Evolutionary conservation across 2,329 filamentous ascomycete species (phyloP).

Genomic region (Tolypocladium pustulatum): DNA sequence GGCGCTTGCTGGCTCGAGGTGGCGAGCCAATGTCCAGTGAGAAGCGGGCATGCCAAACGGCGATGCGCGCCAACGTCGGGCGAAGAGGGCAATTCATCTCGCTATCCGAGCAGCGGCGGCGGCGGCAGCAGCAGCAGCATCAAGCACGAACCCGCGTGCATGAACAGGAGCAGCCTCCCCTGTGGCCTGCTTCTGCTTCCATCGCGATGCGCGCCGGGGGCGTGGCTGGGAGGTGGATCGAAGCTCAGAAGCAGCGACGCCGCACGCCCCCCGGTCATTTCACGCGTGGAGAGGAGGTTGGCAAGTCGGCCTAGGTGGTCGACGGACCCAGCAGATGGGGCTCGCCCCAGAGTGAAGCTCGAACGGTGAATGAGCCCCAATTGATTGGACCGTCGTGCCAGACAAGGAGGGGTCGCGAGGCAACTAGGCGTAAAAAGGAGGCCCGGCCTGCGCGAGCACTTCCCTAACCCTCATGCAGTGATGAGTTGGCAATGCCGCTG

Average conservation of each 20-base stretch:
- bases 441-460: constrained; percentile 13
- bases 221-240: constrained; percentile 1
- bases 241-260: neutral
- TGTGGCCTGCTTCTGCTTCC: neutral
- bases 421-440: constrained; percentile 3
- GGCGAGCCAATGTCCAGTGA: constrained; percentile 6
- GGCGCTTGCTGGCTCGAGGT: neutral
- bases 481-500: constrained; percentile 62
- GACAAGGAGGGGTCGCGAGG: constrained; percentile 2
- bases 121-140: neutral
- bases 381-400: constrained; percentile 11
- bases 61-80: constrained; percentile 2
- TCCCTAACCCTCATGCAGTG: constrained; percentile 51
- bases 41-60: neutral
- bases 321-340: neutral
- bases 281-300: neutral
- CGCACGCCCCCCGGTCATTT: neutral
- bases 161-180: neutral
- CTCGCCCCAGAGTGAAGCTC: neutral
- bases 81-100: neutral
- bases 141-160: neutral
- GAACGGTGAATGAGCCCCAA: constrained; percentile 12
- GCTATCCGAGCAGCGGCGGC: neutral
- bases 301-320: neutral
- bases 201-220: neutral